phyloP scores from a whole-genome alignment of 202 grass and related monocot species.

The Cymbopogon flexuosus region DNA sequence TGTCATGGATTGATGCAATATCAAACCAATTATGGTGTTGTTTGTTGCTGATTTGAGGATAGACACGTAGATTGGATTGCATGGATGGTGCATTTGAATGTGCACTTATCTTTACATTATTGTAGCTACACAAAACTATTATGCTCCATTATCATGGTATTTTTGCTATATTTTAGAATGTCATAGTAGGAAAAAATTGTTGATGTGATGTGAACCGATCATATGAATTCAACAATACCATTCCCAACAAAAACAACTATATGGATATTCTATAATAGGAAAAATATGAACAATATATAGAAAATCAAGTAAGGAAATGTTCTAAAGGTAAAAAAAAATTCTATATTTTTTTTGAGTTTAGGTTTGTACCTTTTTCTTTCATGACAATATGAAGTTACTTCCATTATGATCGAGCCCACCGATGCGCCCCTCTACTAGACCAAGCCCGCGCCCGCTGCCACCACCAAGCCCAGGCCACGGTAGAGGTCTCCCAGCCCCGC shows the following conservation, averaged over 20 bases:
- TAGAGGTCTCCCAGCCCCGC: too few species aligned
- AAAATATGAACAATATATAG: neutral
- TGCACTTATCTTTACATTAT: neutral
- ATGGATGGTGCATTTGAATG: too few species aligned
- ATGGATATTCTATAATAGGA: neutral
- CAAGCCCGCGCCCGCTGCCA: too few species aligned
- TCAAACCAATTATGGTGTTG: too few species aligned
- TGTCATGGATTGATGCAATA: too few species aligned
- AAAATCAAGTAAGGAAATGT: neutral
- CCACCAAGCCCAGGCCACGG: too few species aligned
- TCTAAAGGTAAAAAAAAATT: neutral
- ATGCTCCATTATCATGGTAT: neutral
- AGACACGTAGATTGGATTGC: too few species aligned
- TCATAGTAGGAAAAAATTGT: too few species aligned
- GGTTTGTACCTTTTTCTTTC: neutral
- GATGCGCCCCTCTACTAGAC: too few species aligned
- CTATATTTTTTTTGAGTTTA: neutral
- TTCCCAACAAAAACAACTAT: neutral
- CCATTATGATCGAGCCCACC: too few species aligned
- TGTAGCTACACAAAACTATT: neutral
- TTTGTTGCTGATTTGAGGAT: too few species aligned
- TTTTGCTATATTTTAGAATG: neutral
- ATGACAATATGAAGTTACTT: neutral
- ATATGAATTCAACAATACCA: neutral
- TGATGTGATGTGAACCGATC: neutral